A percentile compares a stretch with the other conserved stretches of the same genome.
These are phyloP conservation scores for Sordariomycetes sp. DNA, from an alignment of 2,329 filamentous ascomycete genomes.

Conservation along the genomic window DNA sequence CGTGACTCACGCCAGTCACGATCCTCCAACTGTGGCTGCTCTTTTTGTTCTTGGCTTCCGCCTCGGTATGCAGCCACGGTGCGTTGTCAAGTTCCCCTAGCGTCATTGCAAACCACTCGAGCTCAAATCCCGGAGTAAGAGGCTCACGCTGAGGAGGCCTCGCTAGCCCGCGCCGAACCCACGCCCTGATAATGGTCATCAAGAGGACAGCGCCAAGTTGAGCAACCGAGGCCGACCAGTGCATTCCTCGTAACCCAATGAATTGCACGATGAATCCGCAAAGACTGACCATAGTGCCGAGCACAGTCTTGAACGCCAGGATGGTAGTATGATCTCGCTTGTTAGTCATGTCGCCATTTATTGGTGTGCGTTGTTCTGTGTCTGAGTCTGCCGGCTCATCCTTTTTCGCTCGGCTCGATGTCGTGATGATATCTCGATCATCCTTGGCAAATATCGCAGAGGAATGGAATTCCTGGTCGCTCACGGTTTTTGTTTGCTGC, in stretches of 20 bases:
- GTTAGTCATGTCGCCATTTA: no score
- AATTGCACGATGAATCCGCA: constrained; percentile 18
- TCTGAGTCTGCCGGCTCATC: no score
- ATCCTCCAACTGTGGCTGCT: no score
- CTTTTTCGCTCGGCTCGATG: no score
- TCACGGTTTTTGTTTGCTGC: constrained; percentile 14
- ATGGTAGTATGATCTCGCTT: no score
- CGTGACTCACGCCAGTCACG: no score
- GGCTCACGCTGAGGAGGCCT: not conserved
- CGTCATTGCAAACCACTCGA: not conserved
- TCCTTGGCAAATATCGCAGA: constrained; percentile 12
- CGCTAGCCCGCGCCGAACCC: not conserved
- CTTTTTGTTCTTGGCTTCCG: no score
- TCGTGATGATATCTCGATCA: not conserved
- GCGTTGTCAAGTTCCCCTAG: not conserved
- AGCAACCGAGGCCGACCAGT: not conserved
- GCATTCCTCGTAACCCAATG: constrained; percentile 1
- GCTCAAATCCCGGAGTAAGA: not conserved
- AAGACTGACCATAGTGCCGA: constrained; percentile 9
- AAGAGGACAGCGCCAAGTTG: not conserved
- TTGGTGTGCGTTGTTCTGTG: no score
- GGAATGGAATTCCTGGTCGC: constrained; percentile 17
- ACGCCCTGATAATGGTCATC: not conserved
- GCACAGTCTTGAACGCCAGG: no score
- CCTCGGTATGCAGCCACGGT: not conserved